phyloP scores from a whole-genome alignment of 495 filamentous ascomycete genomes.

The Neurospora sp. region DNA sequence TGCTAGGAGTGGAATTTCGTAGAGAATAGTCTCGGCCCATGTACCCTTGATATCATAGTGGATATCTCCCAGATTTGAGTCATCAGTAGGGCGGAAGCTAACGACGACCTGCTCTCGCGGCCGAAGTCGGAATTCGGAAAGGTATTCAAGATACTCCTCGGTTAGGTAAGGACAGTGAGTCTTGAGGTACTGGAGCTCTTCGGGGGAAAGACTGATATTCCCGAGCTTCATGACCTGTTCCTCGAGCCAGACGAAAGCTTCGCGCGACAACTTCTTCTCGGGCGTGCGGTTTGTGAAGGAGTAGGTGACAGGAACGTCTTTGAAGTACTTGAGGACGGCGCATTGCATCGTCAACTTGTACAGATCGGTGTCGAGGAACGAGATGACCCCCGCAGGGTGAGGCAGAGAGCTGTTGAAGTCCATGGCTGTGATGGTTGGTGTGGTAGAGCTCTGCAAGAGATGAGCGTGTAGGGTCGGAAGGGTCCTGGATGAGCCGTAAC shows the following conservation, averaged over 20 bases:
- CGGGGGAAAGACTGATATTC: constrained; percentile 61
- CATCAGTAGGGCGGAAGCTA: constrained; percentile 57
- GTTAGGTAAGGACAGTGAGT: constrained; percentile 74
- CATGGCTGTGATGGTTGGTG: constrained; percentile 19
- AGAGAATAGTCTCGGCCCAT: constrained; percentile 94
- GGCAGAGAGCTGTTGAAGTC: constrained; percentile 48
- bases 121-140: constrained; percentile 67
- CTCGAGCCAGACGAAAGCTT: constrained; percentile 77
- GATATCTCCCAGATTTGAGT: constrained; percentile 63
- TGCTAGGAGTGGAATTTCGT: constrained; percentile 90
- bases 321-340: constrained; percentile 83
- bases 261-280: constrained; percentile 77
- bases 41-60: constrained; percentile 63
- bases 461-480: not conserved
- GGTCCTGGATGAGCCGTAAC: not conserved
- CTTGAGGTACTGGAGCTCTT: constrained; percentile 72
- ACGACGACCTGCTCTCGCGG: constrained; percentile 70
- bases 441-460: not conserved
- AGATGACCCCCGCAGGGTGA: constrained; percentile 64
- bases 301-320: constrained; percentile 77
- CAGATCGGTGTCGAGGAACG: constrained; percentile 91
- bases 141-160: constrained; percentile 64
- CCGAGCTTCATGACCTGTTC: constrained; percentile 72
- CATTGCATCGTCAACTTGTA: constrained; percentile 99
- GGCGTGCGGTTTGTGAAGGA: constrained; percentile 91